Evolutionary conservation across 331 rosid species (phyloP), one percentile per base, ranked within the genome.

Genomic region (Prunus yedoensis): DNA sequence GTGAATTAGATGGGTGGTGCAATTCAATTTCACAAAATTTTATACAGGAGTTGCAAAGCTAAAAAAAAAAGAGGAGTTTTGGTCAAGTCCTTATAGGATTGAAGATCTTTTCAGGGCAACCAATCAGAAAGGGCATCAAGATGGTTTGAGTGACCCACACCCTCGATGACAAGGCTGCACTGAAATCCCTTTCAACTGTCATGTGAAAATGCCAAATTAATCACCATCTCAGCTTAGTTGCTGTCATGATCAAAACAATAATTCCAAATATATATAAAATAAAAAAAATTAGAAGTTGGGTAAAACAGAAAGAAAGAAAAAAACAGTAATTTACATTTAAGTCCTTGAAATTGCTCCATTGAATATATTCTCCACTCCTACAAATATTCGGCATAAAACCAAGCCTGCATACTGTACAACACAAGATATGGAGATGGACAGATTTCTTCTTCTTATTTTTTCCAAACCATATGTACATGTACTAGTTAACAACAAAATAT

Each of bases 301-400:
- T 4, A 46, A 45, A 25, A 27, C 5, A 13, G 23, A 12, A 23
- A 47, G 10, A 0, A 23, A 45, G 28, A n/a, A 66, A 46, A 60
- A 57, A 10, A 12, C 63, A 57, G 3, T 10, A 10, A 67, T 3
- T 66, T 54, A 47, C 17, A 51, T 56, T 17, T 5, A 80, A 47
- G 46, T 12, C 10, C n/a, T 38, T 51, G 27, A 15, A 52, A 78
- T 46, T 13, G 62, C 60, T 73, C 73, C 47, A 68, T 68, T 28
- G 79, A 54, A 74, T 78, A 73, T 54, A 74, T 74, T 65, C 80
- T 53, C 62, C 72, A 45, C 68, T 9, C 35, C 66, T 61, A 68
- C 30, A 68, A 51, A 17, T 60, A 60, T 60, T 47, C n/a, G 20
- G 23, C 61, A 5, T 5, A 7, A 73, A 58, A 54, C 61, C 51